Evolutionary conservation across 352 stramenopile species (phyloP).

Genomic region (Phytophthora pinifolia): DNA sequence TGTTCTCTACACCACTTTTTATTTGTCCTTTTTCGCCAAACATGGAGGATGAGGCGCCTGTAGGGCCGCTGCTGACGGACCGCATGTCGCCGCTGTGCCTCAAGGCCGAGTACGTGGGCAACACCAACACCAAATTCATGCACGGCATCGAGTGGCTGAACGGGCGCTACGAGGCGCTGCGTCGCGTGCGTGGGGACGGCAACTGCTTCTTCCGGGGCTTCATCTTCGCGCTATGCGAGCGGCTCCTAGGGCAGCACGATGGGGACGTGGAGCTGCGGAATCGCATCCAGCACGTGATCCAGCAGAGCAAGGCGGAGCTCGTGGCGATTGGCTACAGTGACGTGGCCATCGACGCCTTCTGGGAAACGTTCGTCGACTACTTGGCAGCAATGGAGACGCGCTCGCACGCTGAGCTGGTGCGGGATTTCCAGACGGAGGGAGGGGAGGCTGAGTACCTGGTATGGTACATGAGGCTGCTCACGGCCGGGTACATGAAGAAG

Average conservation of each 20-base stretch:
- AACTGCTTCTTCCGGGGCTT: conserved; percentile 93
- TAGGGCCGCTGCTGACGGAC: conserved; percentile 52
- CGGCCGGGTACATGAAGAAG: conserved; percentile 85
- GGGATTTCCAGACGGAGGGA: conserved; percentile 85
- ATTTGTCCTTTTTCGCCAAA: too few species aligned
- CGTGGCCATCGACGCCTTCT: conserved; percentile 93
- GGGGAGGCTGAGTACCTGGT: conserved; percentile 88
- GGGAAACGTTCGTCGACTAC: conserved; percentile 92
- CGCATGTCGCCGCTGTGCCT: conserved; percentile 56
- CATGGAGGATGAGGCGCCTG: neutral
- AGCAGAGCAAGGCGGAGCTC: conserved; percentile 68
- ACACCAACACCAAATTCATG: conserved; percentile 75
- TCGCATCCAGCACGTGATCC: conserved; percentile 63
- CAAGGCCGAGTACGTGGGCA: conserved; percentile 72
- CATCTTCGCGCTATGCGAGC: conserved; percentile 88
- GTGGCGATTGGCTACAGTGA: conserved; percentile 89
- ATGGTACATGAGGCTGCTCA: conserved; percentile 88
- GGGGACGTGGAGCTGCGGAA: conserved; percentile 28
- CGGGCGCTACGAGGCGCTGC: conserved; percentile 68
- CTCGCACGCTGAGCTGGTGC: conserved; percentile 66
- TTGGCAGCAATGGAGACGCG: conserved; percentile 77
- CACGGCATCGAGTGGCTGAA: conserved; percentile 66
- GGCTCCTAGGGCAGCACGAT: conserved; percentile 45
- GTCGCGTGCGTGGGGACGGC: conserved; percentile 86
- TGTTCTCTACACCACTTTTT: too few species aligned